Base-by-base conservation (phyloP, 2,329 filamentous ascomycete genomes). In the Ascochyta koolunga region DNA sequence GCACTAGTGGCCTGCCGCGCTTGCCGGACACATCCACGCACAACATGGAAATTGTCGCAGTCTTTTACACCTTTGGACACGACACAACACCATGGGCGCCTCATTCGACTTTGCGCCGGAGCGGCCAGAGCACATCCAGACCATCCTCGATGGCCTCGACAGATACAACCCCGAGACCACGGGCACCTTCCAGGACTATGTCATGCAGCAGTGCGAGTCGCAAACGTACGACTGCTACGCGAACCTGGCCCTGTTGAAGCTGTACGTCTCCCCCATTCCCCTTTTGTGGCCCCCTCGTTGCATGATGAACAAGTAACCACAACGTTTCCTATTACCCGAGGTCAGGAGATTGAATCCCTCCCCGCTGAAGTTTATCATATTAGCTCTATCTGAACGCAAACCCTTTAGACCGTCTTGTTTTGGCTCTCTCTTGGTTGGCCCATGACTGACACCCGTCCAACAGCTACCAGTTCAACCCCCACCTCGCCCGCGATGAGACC, bases 301-400 rank as follows among this genome's bases (percentile, higher is more conserved):
- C 67, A 83, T 91, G 90, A 96, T 93, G 90, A 91, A 84, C 77
- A 80, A 83, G 77, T 68, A 74, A 74, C 80, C 86, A 79, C 78
- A 89, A 96, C 91, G 91, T 96, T 96, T 96, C 90, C 91, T 96
- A 96, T 96, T 96, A 96, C 86, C 91, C 90, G 91, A 96, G 78
- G 77, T 79, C 80, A 76, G 78, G 79, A 78, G 77, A 76, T 71
- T 82, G 81, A 83, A 84, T 81, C 80, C 76, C 78, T 81, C 77
- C 76, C 78, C 77, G 72, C 77, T 91, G 89, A 92, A 88, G 89
- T 85, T 77, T 81, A 75, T 56, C 52, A 72, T 83, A 86, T 87
- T 88, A 88, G 84, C 83, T 88, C 81, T 87, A 86, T 88, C 89
- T 92, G 89, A 93, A 63, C 62, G 59, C 62, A 47, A 49, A 39